Base-by-base conservation (phyloP, 164 flowering plant genomes). In the Nymphaea thermarum region DNA sequence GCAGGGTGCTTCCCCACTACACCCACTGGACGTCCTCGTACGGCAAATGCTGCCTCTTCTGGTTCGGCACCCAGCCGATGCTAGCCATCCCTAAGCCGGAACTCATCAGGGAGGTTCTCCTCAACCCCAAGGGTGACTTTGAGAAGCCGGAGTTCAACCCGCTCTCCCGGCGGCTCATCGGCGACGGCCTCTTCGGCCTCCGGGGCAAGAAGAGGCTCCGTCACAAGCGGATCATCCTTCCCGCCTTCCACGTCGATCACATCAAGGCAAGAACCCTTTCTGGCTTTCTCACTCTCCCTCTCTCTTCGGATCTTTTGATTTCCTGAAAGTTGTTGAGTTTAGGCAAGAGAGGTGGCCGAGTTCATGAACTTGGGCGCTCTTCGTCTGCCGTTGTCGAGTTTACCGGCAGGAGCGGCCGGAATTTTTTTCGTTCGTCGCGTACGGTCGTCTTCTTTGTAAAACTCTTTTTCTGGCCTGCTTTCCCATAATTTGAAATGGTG, bases 41-140 rank as follows among this genome's bases (percentile, higher is more conserved):
- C n/a, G 73, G 73, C 42, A 61, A 62, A 44, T 47, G 65, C 25
- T 71, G 66, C 62, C 18, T 71, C 6, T 71, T 60, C 45, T 67
- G 69, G 73, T 71, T 71, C 25, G 70, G 73, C 36, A 66, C 65
- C 42, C 66, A 53, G 69, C 70, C 73, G 42, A 43, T 66, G 66
- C 45, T 71, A 5, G 73, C 73, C 42, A 4, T 71, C 4, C 44
- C 62, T 1, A 66, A 62, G 3, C 70, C 73, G 25, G 51, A 66
- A 25, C 70, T 66, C 43, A 41, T 71, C 45, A 71, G 63, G 62
- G 66, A 71, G 73, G 66, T 71, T 51, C 62, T 71, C 15, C 43
- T 71, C 42, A 71, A 71, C 44, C 41, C 66, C 4, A 55, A 69
- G 44, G 69, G 62, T 43, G 42, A 60, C 53, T 71, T 66, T 43